phyloP scores from a whole-genome alignment of 345 rosid genomes.

The Durio zibethinus region DNA sequence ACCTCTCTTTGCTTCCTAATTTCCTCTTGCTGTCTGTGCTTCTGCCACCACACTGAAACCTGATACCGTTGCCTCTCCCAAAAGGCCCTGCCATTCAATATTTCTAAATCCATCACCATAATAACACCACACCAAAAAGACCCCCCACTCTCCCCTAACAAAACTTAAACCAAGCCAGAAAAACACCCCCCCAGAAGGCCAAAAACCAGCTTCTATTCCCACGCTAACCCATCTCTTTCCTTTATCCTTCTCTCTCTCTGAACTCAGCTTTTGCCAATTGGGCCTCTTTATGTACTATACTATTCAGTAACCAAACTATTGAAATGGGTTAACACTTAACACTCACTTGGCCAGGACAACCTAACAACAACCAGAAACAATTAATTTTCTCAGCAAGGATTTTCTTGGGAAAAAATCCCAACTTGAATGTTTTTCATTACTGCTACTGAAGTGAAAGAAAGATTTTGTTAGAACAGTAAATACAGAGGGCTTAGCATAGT shows the following conservation, averaged over 20 bases:
- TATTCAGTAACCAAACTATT: not conserved
- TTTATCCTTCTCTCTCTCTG: not conserved
- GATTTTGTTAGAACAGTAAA: constrained; percentile 19
- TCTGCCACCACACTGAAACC: constrained; percentile 44
- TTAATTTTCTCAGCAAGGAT: constrained; percentile 21
- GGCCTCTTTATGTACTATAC: constrained; percentile 17
- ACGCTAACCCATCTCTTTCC: constrained; percentile 48
- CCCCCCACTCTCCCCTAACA: not conserved
- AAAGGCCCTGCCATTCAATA: constrained; percentile 16
- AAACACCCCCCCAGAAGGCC: constrained; percentile 3
- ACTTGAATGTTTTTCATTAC: not conserved
- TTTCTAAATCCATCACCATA: not conserved
- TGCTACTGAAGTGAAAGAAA: not conserved
- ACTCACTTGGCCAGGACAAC: constrained; percentile 23
- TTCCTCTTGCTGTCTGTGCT: constrained; percentile 39
- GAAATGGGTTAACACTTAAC: not conserved
- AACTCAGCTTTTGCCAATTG: constrained; percentile 31
- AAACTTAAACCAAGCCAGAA: constrained; percentile 7
- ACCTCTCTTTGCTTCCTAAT: constrained; percentile 22
- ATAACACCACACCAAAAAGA: not conserved
- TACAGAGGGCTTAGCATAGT: constrained; percentile 18
- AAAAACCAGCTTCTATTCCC: constrained; percentile 3
- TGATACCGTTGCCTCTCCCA: constrained; percentile 38
- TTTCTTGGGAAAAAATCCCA: constrained; percentile 13
- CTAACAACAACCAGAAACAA: constrained; percentile 12